Evolutionary conservation across 192 early-diverging fungal genomes (phyloP), one percentile per base, ranked within the genome.

Genomic region (Coemansia sp.): DNA sequence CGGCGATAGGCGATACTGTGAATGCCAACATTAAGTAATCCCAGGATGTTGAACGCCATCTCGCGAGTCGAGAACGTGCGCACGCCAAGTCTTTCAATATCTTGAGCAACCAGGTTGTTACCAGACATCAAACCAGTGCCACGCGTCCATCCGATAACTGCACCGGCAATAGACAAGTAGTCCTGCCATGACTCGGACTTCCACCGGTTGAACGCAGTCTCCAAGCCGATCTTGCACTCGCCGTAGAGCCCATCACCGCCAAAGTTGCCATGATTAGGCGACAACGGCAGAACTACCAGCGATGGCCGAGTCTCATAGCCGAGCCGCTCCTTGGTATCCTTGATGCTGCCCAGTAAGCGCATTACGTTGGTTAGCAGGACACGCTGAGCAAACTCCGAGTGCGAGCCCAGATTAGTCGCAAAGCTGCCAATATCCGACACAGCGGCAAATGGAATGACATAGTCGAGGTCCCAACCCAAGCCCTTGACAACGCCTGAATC

Each of bases 111-210:
- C 90, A 82, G 70, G 30, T 96, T 94, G 82, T 95, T 98, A 67
- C 86, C 84, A 35, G 86, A 87, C 96, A 98, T 98, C 75, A 98
- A 85, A 34, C 93, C 93, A 32, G 96, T 98, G 52, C 96, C 94
- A 74, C 96, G 90, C 39, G 96, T 98, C 96, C 96, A 98, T 22
- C 96, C 96, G 75, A 98, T 98, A 24, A 94, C 93, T 44, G 95
- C 93, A 59, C 95, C 96, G 45, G 93, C 84, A 50, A 98, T 89
- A 32, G 91, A 87, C 52, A 98, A 70, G 84, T 96, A 95, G 59
- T 84, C 78, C 47, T 89, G 84, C 96, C 96, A 98, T 35, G 79
- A 84, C 79, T 98, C 96, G 35, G 94, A 88, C 56, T 91, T 86
- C 92, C 93, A 98, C 62, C 94, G 86, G 86, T 92, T 92, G 67